Percentiles rank a stretch among this genome's conserved stretches.
Conservation (phyloP, 2,329 filamentous ascomycete species). For the Trichoderma oligosporum region DNA sequence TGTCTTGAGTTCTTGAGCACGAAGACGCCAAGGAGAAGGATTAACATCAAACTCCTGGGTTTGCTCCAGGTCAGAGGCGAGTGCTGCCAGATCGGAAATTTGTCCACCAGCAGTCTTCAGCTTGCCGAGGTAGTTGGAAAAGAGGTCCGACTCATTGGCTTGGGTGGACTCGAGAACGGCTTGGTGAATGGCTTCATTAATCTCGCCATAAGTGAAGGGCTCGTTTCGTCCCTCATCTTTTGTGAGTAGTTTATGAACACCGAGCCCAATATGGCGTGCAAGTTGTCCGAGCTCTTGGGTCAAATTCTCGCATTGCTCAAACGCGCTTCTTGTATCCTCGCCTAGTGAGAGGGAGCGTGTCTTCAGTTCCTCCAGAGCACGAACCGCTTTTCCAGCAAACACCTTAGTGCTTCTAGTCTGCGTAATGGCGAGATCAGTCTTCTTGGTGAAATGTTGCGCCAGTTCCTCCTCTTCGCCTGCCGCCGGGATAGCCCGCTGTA, state of each 20-base stretch:
- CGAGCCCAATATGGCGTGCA: slow-evolving; percentile 62
- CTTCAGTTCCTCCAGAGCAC: slow-evolving; percentile 73
- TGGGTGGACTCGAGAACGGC: slow-evolving; percentile 48
- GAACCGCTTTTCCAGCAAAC: slow-evolving; percentile 71
- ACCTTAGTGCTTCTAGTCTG: slow-evolving; percentile 82
- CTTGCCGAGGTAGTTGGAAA: slow-evolving; percentile 64
- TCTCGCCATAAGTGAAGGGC: slow-evolving; percentile 62
- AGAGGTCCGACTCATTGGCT: slow-evolving; percentile 62
- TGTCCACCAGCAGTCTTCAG: slow-evolving; percentile 61
- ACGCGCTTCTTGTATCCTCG: slow-evolving; percentile 62
- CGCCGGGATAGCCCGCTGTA: slow-evolving; percentile 59
- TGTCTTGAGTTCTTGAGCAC: slow-evolving; percentile 76
- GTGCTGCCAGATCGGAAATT: slow-evolving; percentile 65
- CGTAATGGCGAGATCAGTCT: slow-evolving; percentile 66
- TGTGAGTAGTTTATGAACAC: slow-evolving; percentile 59
- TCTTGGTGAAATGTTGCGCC: slow-evolving; percentile 63
- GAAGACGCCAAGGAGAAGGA: slow-evolving; percentile 76
- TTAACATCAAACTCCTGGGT: slow-evolving; percentile 75
- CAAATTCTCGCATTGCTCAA: slow-evolving; percentile 64
- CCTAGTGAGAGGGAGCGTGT: slow-evolving; percentile 69
- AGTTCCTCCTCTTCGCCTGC: slow-evolving; percentile 58
- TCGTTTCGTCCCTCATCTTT: slow-evolving; percentile 68
- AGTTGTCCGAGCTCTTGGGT: slow-evolving; percentile 64
- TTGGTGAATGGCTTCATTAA: slow-evolving; percentile 59
- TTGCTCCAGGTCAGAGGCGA: slow-evolving; percentile 67